phyloP scores from a whole-genome alignment of 2,329 filamentous ascomycete species.

The Chaetomiaceae sp. region DNA sequence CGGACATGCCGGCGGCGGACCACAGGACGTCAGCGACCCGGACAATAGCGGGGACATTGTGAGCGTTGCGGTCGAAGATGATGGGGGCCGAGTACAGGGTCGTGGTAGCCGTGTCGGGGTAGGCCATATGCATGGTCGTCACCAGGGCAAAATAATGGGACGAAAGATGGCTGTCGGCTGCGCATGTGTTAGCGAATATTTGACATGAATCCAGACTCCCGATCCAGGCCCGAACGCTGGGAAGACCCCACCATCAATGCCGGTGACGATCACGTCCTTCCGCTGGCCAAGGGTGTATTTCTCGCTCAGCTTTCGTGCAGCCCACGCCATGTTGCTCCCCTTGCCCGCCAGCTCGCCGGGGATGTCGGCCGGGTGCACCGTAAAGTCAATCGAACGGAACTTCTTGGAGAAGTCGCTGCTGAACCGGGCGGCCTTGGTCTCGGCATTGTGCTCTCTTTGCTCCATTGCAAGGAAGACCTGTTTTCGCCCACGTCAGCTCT shows the following conservation, averaged over 20 bases:
- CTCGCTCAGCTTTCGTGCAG: slow-evolving; percentile 59
- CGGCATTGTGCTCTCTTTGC: slow-evolving; percentile 56
- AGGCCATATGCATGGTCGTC: slow-evolving; percentile 55
- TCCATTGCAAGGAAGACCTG: slow-evolving; percentile 72
- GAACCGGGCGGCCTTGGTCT: slow-evolving; percentile 57
- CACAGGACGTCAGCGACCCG: slow-evolving; percentile 69
- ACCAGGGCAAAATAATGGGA: slow-evolving; percentile 63
- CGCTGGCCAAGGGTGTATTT: slow-evolving; percentile 50
- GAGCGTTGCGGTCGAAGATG: slow-evolving; percentile 69
- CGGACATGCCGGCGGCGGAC: slow-evolving; percentile 66
- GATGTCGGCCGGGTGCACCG: slow-evolving; percentile 61
- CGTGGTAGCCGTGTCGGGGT: slow-evolving; percentile 55
- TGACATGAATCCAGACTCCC: slow-evolving; percentile 17
- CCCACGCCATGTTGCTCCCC: slow-evolving; percentile 70
- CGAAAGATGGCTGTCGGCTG: slow-evolving; percentile 67
- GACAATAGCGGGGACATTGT: slow-evolving; percentile 61
- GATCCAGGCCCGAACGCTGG: not conserved
- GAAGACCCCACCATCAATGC: slow-evolving; percentile 64
- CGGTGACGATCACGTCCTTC: slow-evolving; percentile 62
- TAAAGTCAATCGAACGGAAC: slow-evolving; percentile 63
- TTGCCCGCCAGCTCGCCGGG: slow-evolving; percentile 67
- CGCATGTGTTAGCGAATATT: slow-evolving; percentile 30
- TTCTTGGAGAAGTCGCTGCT: slow-evolving; percentile 59
- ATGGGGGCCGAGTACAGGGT: slow-evolving; percentile 67
- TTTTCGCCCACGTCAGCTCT: slow-evolving; percentile 13